Conservation (phyloP, 2,329 filamentous ascomycete genomes). For the Ascochyta clinopodiicola region DNA sequence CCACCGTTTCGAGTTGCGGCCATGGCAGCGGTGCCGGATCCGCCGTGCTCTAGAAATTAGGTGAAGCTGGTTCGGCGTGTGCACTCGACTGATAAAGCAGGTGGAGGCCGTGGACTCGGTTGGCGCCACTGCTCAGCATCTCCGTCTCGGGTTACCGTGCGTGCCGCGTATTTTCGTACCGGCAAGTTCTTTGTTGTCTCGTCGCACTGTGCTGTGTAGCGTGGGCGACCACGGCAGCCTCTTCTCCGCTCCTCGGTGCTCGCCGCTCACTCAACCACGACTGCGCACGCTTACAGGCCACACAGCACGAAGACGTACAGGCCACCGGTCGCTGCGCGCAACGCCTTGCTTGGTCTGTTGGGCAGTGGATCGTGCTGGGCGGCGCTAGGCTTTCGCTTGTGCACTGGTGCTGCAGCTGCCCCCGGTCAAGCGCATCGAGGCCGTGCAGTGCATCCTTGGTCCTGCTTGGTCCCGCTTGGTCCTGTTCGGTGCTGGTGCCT, state of each 20-base stretch:
- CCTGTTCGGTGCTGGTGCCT: not conserved
- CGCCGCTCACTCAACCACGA: too few species aligned
- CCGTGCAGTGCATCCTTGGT: constrained; percentile 24
- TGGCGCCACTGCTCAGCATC: constrained; percentile 10
- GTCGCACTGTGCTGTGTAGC: not conserved
- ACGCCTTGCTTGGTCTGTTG: constrained; percentile 43
- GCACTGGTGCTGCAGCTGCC: constrained; percentile 33
- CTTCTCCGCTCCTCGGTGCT: not conserved
- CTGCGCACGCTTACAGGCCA: too few species aligned
- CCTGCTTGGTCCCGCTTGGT: too few species aligned
- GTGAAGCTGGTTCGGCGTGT: constrained; percentile 9
- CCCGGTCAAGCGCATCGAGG: constrained; percentile 7
- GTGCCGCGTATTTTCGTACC: constrained; percentile 3
- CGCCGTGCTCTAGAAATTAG: constrained; percentile 28
- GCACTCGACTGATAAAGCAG: constrained; percentile 24
- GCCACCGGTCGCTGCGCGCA: constrained; percentile 32
- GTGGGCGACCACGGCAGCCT: constrained; percentile 1
- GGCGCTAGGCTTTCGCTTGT: constrained; percentile 36
- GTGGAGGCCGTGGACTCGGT: constrained; percentile 16
- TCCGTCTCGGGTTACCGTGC: constrained; percentile 16
- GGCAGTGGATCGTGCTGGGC: constrained; percentile 34
- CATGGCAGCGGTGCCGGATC: constrained; percentile 30
- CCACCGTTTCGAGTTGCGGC: constrained; percentile 36
- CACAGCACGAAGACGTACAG: too few species aligned
- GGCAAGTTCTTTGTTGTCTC: constrained; percentile 21